Conservation (phyloP, 2,329 filamentous ascomycete genomes). For the Ophiobolus disseminans region DNA sequence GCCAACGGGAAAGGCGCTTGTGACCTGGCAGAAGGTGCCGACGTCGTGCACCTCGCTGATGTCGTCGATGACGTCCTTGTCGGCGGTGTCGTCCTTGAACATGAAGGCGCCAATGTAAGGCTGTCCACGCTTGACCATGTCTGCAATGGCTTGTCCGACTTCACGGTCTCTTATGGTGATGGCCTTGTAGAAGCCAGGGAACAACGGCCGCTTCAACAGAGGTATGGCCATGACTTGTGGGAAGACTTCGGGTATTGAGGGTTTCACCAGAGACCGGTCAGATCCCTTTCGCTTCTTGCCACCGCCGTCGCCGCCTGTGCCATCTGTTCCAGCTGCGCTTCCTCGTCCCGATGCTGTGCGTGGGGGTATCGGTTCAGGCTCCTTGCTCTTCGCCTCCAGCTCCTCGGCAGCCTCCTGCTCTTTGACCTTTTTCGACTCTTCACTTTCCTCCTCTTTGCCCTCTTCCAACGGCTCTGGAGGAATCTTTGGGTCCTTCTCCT, state of each 20-base stretch:
- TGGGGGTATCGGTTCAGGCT: slow-evolving; percentile 58
- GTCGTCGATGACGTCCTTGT: slow-evolving; percentile 91
- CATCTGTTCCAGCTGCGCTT: slow-evolving; percentile 63
- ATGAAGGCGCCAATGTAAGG: slow-evolving; percentile 97
- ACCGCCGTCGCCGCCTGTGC: slow-evolving; percentile 60
- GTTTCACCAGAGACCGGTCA: slow-evolving; percentile 85
- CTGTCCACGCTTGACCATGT: slow-evolving; percentile 96
- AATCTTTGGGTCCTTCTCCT: slow-evolving; percentile 62
- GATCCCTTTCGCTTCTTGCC: slow-evolving; percentile 75
- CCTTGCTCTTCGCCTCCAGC: slow-evolving; percentile 55
- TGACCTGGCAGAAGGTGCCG: slow-evolving; percentile 97
- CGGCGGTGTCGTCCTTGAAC: slow-evolving; percentile 94
- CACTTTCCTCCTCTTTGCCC: slow-evolving; percentile 48
- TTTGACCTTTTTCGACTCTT: slow-evolving; percentile 51
- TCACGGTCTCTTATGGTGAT: slow-evolving; percentile 95
- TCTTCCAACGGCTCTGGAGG: slow-evolving; percentile 55
- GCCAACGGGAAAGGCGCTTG: slow-evolving; percentile 89
- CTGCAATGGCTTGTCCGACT: slow-evolving; percentile 89
- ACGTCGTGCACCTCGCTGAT: slow-evolving; percentile 92
- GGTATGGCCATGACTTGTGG: slow-evolving; percentile 98
- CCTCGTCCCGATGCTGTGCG: slow-evolving; percentile 64
- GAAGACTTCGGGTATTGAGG: slow-evolving; percentile 90
- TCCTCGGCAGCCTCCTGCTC: slow-evolving; percentile 53
- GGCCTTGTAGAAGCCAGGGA: slow-evolving; percentile 98
- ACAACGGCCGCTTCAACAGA: slow-evolving; percentile 89